A percentile compares a stretch with the other conserved stretches of the same genome.
These are phyloP conservation scores for Rhodomyrtus psidioides DNA, from an alignment of 441 rosid species.

Conservation along the genomic window DNA sequence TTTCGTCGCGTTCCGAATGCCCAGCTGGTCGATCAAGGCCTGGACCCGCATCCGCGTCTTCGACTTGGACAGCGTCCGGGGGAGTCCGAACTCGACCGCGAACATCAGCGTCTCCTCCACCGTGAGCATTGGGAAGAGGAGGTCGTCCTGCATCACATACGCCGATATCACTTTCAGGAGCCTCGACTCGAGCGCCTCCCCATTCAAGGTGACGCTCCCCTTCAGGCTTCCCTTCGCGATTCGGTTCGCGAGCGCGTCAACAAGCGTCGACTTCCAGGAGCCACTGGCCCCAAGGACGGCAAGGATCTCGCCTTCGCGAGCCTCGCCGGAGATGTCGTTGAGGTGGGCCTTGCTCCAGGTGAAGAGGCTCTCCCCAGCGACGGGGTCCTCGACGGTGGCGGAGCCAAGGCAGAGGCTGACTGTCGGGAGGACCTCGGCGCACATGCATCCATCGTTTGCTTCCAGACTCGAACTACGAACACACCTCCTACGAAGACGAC, in stretches of 20 bases:
- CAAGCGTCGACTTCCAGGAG: constrained; percentile 76
- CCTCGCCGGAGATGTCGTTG: constrained; percentile 76
- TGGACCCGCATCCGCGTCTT: constrained; percentile 57
- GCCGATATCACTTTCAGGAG: constrained; percentile 63
- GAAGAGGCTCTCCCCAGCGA: constrained; percentile 30
- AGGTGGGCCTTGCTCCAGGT: constrained; percentile 59
- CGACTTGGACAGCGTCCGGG: constrained; percentile 49
- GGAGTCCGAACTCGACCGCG: constrained; percentile 66
- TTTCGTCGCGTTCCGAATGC: constrained; percentile 59
- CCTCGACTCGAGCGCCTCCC: constrained; percentile 54
- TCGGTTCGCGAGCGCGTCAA: constrained; percentile 75
- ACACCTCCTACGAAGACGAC: not conserved
- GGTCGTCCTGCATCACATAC: constrained; percentile 74
- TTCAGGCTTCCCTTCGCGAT: constrained; percentile 56
- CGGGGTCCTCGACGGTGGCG: constrained; percentile 16
- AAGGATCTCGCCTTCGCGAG: constrained; percentile 73
- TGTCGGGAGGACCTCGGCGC: too few relatives aligned
- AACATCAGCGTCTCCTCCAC: constrained; percentile 72
- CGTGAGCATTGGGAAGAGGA: constrained; percentile 57
- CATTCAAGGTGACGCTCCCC: constrained; percentile 52
- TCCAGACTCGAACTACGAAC: not conserved
- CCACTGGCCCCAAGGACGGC: constrained; percentile 94
- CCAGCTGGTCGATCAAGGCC: constrained; percentile 64
- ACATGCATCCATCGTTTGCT: not conserved
- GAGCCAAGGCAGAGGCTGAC: constrained; percentile 9